These are phyloP conservation scores for Rhynchospora pubera DNA, from an alignment of 176 grass and related monocot genomes.

Conservation along the genomic window DNA sequence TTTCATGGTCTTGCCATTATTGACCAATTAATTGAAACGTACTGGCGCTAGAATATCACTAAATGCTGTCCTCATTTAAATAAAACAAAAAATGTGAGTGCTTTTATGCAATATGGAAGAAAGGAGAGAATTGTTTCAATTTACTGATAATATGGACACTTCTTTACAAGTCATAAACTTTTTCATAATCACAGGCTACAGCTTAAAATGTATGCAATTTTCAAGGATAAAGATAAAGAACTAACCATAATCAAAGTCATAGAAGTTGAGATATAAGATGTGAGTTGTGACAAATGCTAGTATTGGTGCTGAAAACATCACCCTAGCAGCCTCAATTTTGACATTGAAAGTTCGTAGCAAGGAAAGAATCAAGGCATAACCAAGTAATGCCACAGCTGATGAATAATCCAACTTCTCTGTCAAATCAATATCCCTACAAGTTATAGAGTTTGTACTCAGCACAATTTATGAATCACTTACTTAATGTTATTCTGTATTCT, in stretches of 20 bases:
- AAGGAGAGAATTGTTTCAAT: not conserved
- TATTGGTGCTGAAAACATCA: slow-evolving; percentile 89
- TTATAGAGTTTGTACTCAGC: not conserved
- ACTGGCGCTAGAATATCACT: not conserved
- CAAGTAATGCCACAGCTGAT: slow-evolving; percentile 77
- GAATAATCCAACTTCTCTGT: slow-evolving; percentile 95
- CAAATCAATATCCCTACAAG: slow-evolving; percentile 78
- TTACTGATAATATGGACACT: not conserved
- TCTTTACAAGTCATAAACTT: not conserved
- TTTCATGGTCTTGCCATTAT: not conserved
- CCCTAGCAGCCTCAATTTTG: slow-evolving; percentile 84
- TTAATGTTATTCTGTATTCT: not conserved
- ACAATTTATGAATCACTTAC: not conserved
- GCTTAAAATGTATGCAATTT: not conserved
- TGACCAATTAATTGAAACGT: not conserved
- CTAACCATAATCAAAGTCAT: slow-evolving; percentile 79
- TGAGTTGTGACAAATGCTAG: slow-evolving; percentile 95
- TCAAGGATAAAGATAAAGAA: slow-evolving; percentile 11
- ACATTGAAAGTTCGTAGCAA: slow-evolving; percentile 82
- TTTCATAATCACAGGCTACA: not conserved
- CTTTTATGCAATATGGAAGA: not conserved
- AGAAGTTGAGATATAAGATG: slow-evolving; percentile 95
- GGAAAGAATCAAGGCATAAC: slow-evolving; percentile 74
- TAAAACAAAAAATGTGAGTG: not conserved
- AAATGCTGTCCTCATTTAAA: not conserved